A percentile compares a stretch with the other conserved stretches of the same genome.
Evolutionary conservation across 495 filamentous ascomycete genomes (phyloP).

Genomic region (Acidomyces sp.): DNA sequence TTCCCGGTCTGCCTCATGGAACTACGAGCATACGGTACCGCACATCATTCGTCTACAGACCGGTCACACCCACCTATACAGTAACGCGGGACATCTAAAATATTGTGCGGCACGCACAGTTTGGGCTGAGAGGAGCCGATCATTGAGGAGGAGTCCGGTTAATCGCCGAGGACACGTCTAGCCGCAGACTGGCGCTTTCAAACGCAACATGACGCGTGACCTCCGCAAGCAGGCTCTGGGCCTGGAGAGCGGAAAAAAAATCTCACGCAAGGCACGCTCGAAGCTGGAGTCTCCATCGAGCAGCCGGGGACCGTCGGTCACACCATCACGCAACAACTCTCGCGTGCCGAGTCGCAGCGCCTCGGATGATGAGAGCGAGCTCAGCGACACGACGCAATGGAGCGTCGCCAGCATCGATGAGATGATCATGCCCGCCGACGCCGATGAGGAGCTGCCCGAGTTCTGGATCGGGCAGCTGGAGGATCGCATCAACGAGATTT

Average conservation of each 20-base stretch:
- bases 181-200: background rate
- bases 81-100: conserved; percentile 2
- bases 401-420: conserved; percentile 42
- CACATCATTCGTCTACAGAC: conserved; percentile 2
- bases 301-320: conserved; percentile 42
- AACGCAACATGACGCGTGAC: conserved; percentile 47
- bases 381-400: conserved; percentile 21
- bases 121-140: too few species aligned
- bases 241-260: conserved; percentile 71
- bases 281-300: conserved; percentile 49
- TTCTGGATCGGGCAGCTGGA: conserved; percentile 55
- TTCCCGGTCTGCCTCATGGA: conserved; percentile 8
- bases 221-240: conserved; percentile 64
- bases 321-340: conserved; percentile 34
- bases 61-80: conserved; percentile 18
- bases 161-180: too few species aligned
- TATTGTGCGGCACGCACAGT: background rate
- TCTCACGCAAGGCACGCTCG: conserved; percentile 78
- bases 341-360: conserved; percentile 39
- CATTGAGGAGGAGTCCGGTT: too few species aligned
- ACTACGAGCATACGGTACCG: conserved; percentile 1
- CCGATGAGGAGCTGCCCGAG: conserved; percentile 34
- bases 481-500: conserved; percentile 64
- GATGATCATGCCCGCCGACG: conserved; percentile 36
- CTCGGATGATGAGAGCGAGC: conserved; percentile 59